Evolutionary conservation across 2,329 filamentous ascomycete genomes (phyloP).

Genomic region (Colletotrichum magnum): DNA sequence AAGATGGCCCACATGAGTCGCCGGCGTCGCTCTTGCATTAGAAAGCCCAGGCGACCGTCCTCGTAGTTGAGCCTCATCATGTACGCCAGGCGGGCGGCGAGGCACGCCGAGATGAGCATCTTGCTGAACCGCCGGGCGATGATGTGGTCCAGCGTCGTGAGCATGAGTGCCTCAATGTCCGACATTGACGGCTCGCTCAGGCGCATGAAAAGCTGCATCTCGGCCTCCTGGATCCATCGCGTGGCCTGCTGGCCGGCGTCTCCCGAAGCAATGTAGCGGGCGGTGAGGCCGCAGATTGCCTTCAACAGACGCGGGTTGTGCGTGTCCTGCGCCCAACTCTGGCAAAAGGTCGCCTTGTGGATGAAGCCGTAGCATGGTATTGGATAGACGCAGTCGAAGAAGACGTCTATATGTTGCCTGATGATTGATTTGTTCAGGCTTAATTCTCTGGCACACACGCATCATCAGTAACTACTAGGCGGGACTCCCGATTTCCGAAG

Average conservation of each 20-base stretch:
- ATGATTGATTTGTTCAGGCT: constrained; percentile 27
- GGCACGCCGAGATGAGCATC: constrained; percentile 42
- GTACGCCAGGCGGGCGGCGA: constrained; percentile 40
- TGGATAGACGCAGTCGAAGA: constrained; percentile 35
- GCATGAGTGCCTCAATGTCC: constrained; percentile 43
- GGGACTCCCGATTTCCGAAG: neutral
- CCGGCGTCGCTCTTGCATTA: constrained; percentile 40
- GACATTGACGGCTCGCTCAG: constrained; percentile 40
- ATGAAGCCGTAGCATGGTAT: constrained; percentile 38
- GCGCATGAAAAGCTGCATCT: constrained; percentile 38
- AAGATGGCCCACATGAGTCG: constrained; percentile 45
- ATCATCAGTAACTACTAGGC: neutral
- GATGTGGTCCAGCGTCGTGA: constrained; percentile 42
- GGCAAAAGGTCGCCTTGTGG: constrained; percentile 37
- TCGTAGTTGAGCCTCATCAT: constrained; percentile 44
- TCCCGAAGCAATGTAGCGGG: constrained; percentile 24
- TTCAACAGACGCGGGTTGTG: constrained; percentile 32
- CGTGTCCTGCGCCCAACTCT: constrained; percentile 29
- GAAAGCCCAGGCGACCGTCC: constrained; percentile 36
- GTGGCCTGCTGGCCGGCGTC: constrained; percentile 9
- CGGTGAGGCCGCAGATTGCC: constrained; percentile 34
- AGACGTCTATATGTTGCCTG: constrained; percentile 38
- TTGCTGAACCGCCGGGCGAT: constrained; percentile 43
- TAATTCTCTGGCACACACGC: constrained; percentile 11
- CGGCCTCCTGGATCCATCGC: constrained; percentile 46